Evolutionary conservation across 2,329 filamentous ascomycete species (phyloP).

Genomic region (Clonostachys byssicola): DNA sequence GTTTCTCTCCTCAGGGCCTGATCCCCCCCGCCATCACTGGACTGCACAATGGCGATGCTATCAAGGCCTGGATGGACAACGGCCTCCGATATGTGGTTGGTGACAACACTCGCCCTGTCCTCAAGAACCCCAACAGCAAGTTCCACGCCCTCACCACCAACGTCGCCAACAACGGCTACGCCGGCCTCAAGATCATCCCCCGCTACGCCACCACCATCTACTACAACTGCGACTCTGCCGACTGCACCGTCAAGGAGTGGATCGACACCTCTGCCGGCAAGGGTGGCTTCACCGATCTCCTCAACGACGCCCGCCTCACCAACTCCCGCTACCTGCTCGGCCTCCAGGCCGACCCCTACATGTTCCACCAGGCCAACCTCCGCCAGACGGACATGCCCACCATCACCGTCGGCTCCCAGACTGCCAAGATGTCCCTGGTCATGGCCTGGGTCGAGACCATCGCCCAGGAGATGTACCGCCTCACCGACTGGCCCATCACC

Average conservation of each 20-base stretch:
- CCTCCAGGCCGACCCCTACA: slow-evolving; percentile 48
- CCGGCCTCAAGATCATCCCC: slow-evolving; percentile 51
- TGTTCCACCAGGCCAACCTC: slow-evolving; percentile 63
- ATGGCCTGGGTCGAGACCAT: slow-evolving; percentile 53
- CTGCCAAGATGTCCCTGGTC: slow-evolving; percentile 43
- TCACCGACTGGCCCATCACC: slow-evolving; percentile 22
- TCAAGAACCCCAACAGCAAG: slow-evolving; percentile 45
- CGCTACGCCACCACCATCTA: slow-evolving; percentile 60
- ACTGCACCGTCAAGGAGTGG: slow-evolving; percentile 56
- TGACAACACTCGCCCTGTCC: slow-evolving; percentile 53
- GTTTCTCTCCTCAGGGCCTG: slow-evolving; percentile 49
- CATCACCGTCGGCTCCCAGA: slow-evolving; percentile 42
- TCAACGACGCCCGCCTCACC: slow-evolving; percentile 43
- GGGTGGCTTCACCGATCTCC: slow-evolving; percentile 47
- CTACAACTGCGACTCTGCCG: slow-evolving; percentile 57
- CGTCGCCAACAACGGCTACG: slow-evolving; percentile 45
- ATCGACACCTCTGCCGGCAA: slow-evolving; percentile 50
- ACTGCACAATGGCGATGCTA: slow-evolving; percentile 59
- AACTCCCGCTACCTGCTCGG: slow-evolving; percentile 53
- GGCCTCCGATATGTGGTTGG: slow-evolving; percentile 59
- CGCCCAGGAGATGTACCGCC: slow-evolving; percentile 46
- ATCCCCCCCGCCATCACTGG: slow-evolving; percentile 62
- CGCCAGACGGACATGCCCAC: slow-evolving; percentile 41
- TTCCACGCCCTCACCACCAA: slow-evolving; percentile 54
- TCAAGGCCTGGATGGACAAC: slow-evolving; percentile 53